Evolutionary conservation across 495 filamentous ascomycete species (phyloP).

Genomic region (Elaphomyces granulatus): DNA sequence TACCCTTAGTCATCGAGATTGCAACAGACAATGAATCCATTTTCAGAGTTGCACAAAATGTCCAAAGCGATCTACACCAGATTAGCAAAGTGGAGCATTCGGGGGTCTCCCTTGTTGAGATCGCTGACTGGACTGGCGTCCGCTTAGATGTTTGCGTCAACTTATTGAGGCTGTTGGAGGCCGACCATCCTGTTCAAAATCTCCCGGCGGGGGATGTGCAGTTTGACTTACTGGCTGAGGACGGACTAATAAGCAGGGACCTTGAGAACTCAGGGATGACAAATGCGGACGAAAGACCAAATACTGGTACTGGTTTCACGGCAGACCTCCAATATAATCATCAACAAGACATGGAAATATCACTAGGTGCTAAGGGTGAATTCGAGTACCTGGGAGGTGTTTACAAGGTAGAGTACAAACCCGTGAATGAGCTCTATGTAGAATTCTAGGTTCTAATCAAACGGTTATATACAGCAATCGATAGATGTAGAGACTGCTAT

Average conservation of each 20-base stretch:
- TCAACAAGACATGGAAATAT: too few relatives aligned
- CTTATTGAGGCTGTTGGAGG: conserved; percentile 21
- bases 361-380: too few relatives aligned
- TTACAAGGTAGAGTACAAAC: background rate
- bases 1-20: conserved; percentile 19
- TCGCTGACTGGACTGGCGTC: conserved; percentile 25
- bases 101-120: conserved; percentile 20
- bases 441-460: too few relatives aligned
- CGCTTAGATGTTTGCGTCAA: conserved; percentile 22
- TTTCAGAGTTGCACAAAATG: conserved; percentile 12
- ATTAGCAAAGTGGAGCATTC: conserved; percentile 20
- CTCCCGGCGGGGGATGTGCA: background rate
- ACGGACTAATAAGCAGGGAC: too few relatives aligned
- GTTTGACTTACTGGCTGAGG: background rate
- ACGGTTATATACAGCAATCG: conserved; percentile 13
- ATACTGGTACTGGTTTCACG: too few relatives aligned
- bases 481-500: conserved; percentile 25
- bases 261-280: background rate
- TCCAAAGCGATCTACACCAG: conserved; percentile 20
- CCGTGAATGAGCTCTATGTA: too few relatives aligned
- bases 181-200: too few relatives aligned
- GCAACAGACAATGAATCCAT: conserved; percentile 8
- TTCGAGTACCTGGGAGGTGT: background rate
- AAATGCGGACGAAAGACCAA: background rate
- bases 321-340: too few relatives aligned